These are phyloP conservation scores for Aureobasidium sp. DNA, from an alignment of 2,329 filamentous ascomycete genomes.

Conservation along the genomic window DNA sequence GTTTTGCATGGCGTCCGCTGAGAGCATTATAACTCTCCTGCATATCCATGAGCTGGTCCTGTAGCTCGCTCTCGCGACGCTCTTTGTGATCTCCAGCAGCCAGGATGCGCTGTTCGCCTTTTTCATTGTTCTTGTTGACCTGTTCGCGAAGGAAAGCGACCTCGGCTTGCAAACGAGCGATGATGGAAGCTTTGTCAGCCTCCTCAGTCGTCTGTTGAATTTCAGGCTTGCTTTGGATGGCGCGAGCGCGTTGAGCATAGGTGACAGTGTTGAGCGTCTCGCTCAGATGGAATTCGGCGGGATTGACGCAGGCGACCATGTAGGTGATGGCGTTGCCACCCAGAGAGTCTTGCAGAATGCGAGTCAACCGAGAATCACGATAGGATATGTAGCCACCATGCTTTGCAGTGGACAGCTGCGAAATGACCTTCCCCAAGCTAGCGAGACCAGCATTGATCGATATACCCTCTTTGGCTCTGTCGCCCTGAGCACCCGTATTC, in stretches of 20 bases:
- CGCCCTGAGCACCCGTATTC: conserved; percentile 92
- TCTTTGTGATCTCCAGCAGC: conserved; percentile 29
- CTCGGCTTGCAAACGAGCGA: conserved; percentile 88
- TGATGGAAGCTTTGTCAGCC: conserved; percentile 85
- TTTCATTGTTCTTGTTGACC: conserved; percentile 73
- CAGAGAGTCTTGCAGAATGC: conserved; percentile 89
- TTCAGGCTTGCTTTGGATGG: conserved; percentile 94
- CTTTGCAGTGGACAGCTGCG: conserved; percentile 86
- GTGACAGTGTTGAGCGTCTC: conserved; percentile 95
- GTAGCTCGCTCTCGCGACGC: conserved; percentile 71
- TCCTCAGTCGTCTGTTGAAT: conserved; percentile 89
- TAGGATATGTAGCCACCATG: conserved; percentile 90
- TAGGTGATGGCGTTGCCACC: conserved; percentile 97
- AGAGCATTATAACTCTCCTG: conserved; percentile 93
- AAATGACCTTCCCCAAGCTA: conserved; percentile 94
- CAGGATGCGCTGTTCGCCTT: conserved; percentile 44
- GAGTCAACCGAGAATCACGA: conserved; percentile 93
- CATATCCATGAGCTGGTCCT: conserved; percentile 84
- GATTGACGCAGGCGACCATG: conserved; percentile 98
- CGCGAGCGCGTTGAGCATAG: conserved; percentile 90
- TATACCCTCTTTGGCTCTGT: conserved; percentile 90
- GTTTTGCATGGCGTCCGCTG: conserved; percentile 86
- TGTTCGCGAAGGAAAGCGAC: conserved; percentile 91
- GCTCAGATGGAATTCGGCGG: conserved; percentile 92
- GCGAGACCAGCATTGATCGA: conserved; percentile 96